phyloP scores from a whole-genome alignment of 139 green algal genomes.

The Coccomyxa sp. region DNA sequence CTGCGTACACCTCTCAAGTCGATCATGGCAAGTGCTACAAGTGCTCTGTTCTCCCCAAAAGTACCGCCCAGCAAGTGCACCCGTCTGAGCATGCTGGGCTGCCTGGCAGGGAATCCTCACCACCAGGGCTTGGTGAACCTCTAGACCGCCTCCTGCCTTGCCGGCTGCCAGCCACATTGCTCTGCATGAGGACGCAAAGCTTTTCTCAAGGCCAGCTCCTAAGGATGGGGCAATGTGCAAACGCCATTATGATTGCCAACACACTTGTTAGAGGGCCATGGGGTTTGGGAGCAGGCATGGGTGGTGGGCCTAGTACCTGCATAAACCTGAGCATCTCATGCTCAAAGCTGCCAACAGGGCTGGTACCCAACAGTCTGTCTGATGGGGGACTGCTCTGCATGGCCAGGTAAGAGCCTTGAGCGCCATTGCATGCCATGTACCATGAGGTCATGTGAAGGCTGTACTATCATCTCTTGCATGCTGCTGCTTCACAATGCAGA shows the following conservation, averaged over 20 bases:
- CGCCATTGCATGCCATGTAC: neutral
- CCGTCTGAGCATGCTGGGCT: neutral
- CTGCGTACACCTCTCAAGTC: too few species aligned
- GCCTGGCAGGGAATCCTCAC: neutral
- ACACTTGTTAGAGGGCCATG: neutral
- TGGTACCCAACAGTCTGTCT: conserved; percentile 18
- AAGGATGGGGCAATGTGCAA: neutral
- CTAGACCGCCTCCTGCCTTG: neutral
- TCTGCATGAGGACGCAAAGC: neutral
- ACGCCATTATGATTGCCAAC: neutral
- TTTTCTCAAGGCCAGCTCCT: neutral
- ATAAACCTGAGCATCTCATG: conserved; percentile 45
- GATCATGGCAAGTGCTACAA: too few species aligned
- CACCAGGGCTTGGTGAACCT: neutral
- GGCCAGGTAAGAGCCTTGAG: neutral
- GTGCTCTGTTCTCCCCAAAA: too few species aligned
- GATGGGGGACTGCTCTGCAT: neutral
- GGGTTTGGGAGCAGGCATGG: neutral
- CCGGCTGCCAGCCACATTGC: neutral
- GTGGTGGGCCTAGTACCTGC: conserved; percentile 8
- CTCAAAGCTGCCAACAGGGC: conserved; percentile 41
- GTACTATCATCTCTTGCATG: neutral
- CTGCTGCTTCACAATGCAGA: neutral
- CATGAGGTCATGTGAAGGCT: neutral
- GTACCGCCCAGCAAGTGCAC: neutral